Conservation (phyloP, 1,139 yeast genomes). For the Debaryomyces udenii region DNA sequence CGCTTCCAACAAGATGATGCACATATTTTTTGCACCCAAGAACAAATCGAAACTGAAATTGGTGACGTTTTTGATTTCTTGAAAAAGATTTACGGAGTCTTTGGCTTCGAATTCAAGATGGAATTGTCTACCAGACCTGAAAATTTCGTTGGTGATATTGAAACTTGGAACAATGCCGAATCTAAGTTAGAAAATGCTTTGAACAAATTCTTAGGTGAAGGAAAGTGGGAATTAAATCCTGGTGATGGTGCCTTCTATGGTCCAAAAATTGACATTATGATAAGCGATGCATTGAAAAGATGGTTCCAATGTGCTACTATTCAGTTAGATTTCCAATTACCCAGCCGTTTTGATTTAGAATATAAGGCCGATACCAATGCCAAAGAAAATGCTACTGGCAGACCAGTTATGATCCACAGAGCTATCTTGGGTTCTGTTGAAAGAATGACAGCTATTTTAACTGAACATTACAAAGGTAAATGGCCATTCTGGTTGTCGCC, state of each 20-base stretch:
- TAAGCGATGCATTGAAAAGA: slow-evolving; percentile 87
- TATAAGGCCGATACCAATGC: slow-evolving; percentile 74
- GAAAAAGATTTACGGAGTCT: slow-evolving; percentile 74
- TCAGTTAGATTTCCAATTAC: slow-evolving; percentile 97
- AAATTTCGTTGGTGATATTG: slow-evolving; percentile 81
- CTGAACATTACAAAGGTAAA: slow-evolving; percentile 96
- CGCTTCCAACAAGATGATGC: slow-evolving; percentile 99
- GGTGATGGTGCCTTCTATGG: slow-evolving; percentile 99
- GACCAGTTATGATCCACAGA: slow-evolving; percentile 99
- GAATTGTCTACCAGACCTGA: slow-evolving; percentile 94
- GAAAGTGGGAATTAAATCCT: slow-evolving; percentile 86
- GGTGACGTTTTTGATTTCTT: slow-evolving; percentile 78
- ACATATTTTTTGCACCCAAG: slow-evolving; percentile 91
- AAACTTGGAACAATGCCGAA: slow-evolving; percentile 91
- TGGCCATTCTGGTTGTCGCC: slow-evolving; percentile 99
- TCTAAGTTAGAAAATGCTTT: slow-evolving; percentile 71
- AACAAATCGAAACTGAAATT: slow-evolving; percentile 85
- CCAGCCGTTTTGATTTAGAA: slow-evolving; percentile 85
- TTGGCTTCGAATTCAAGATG: slow-evolving; percentile 88
- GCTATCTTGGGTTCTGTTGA: slow-evolving; percentile 97
- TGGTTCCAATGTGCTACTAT: slow-evolving; percentile 99
- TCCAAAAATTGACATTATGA: slow-evolving; percentile 94
- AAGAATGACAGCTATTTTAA: slow-evolving; percentile 96
- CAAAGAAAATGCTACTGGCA: slow-evolving; percentile 39
- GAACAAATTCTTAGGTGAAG: slow-evolving; percentile 67